Evolutionary conservation across 2,329 filamentous ascomycete genomes (phyloP).

Genomic region (Fusarium sp.): DNA sequence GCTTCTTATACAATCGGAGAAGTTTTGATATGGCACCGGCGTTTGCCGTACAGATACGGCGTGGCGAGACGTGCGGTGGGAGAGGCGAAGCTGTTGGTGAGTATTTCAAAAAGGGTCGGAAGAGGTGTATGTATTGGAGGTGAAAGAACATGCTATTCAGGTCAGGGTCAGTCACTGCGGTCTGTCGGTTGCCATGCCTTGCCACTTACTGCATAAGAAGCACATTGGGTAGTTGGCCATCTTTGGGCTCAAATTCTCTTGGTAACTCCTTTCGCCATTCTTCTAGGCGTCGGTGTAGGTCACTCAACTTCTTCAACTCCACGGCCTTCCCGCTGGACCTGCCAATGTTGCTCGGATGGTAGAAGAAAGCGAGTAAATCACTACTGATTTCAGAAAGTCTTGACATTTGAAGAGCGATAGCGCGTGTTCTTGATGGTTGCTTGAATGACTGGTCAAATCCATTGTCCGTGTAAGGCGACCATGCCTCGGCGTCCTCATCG

Average conservation of each 20-base stretch:
- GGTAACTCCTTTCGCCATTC: conserved; percentile 89
- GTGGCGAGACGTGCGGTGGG: conserved; percentile 87
- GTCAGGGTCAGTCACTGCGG: conserved; percentile 18
- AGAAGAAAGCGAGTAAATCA: conserved; percentile 90
- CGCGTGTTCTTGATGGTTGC: conserved; percentile 86
- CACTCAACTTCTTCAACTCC: conserved; percentile 92
- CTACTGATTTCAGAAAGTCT: conserved; percentile 93
- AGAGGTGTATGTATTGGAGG: conserved; percentile 93
- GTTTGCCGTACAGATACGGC: conserved; percentile 90
- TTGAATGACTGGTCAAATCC: conserved; percentile 79
- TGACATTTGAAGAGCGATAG: conserved; percentile 84
- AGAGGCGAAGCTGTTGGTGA: conserved; percentile 84
- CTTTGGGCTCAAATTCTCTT: conserved; percentile 87
- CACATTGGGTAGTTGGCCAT: conserved; percentile 89
- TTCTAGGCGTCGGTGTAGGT: conserved; percentile 90
- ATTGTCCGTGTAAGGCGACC: conserved; percentile 89
- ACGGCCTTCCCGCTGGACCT: conserved; percentile 78
- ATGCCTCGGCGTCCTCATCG: conserved; percentile 84
- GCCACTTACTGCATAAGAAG: conserved; percentile 82
- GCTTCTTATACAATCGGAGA: conserved; percentile 93
- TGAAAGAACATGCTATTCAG: conserved; percentile 92
- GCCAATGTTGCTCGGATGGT: conserved; percentile 80
- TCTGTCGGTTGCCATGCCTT: background rate
- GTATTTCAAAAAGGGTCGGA: conserved; percentile 95
- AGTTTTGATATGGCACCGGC: conserved; percentile 92